These are phyloP conservation scores for Rhodosorus marinus DNA, from an alignment of 23 red algal species.

Conservation along the genomic window DNA sequence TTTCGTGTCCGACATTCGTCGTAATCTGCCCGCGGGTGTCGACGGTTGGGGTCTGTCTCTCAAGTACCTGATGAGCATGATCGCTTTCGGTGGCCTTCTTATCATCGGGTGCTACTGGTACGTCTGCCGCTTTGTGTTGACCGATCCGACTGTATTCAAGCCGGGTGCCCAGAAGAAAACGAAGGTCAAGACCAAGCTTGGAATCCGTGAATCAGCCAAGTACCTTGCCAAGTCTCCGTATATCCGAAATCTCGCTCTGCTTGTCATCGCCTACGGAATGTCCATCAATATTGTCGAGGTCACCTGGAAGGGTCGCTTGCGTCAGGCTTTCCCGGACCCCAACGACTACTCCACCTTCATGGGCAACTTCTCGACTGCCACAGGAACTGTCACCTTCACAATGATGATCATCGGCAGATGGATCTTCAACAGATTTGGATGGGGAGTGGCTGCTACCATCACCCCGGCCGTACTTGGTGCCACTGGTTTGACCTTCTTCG, in stretches of 20 bases:
- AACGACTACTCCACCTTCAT: conserved; percentile 96
- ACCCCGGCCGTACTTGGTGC: conserved; percentile 77
- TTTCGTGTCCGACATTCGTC: conserved; percentile 77
- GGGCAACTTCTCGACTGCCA: conserved; percentile 92
- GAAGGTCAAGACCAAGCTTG: conserved; percentile 80
- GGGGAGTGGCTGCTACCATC: conserved; percentile 76
- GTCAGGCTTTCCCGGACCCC: conserved; percentile 75
- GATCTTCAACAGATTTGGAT: conserved; percentile 92
- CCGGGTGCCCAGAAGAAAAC: conserved; percentile 29
- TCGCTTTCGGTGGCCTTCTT: conserved; percentile 46
- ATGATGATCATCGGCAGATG: conserved; percentile 93
- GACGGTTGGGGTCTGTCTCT: conserved; percentile 93
- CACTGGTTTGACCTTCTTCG: conserved; percentile 82
- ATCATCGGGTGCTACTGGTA: conserved; percentile 67
- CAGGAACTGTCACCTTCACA: conserved; percentile 56
- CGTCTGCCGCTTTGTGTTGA: conserved; percentile 82
- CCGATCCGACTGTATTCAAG: conserved; percentile 21
- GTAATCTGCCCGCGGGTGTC: conserved; percentile 78
- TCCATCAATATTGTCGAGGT: conserved; percentile 99
- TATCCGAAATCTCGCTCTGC: conserved; percentile 77
- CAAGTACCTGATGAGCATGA: conserved; percentile 74
- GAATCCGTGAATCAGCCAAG: conserved; percentile 73
- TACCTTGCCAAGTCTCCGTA: conserved; percentile 71
- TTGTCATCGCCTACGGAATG: conserved; percentile 99
- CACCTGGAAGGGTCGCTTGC: conserved; percentile 78